Conservation (phyloP, 108 stramenopile genomes). For the Seminavis robusta region DNA sequence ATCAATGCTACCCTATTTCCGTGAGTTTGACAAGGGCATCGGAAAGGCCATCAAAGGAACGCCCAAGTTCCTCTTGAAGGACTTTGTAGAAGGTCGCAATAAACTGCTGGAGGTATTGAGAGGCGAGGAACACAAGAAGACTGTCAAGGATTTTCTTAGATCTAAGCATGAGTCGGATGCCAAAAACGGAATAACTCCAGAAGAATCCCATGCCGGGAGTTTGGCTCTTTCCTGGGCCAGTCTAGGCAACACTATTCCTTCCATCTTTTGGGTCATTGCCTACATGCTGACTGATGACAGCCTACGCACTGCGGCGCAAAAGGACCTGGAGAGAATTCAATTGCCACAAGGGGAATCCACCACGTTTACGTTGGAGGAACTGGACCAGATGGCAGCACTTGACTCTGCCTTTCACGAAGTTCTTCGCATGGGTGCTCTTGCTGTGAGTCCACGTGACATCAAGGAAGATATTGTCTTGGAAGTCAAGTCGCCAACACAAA, state of each 20-base stretch:
- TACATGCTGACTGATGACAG: conserved; percentile 5
- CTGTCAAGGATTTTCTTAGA: background rate
- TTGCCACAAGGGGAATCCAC: background rate
- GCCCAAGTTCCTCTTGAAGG: conserved; percentile 1
- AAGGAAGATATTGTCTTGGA: conserved; percentile 13
- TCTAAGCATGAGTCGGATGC: conserved; percentile 2
- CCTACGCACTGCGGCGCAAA: conserved; percentile 1
- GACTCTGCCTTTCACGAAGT: conserved; percentile 17
- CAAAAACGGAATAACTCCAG: too few relatives aligned
- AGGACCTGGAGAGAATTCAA: background rate
- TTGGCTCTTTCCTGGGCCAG: conserved; percentile 6
- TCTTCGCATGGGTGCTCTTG: conserved; percentile 9
- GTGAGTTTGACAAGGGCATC: conserved; percentile 15
- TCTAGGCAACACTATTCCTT: conserved; percentile 17
- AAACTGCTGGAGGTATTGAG: background rate
- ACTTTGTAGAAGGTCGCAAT: conserved; percentile 2
- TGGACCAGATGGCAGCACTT: conserved; percentile 10
- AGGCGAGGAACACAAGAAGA: too few relatives aligned
- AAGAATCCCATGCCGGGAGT: too few relatives aligned
- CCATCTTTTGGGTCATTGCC: conserved; percentile 17
- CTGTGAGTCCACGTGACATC: conserved; percentile 7
- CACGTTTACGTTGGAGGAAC: conserved; percentile 22
- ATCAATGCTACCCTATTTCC: too few relatives aligned
- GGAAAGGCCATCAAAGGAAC: conserved; percentile 6
- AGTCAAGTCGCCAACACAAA: conserved; percentile 4